Evolutionary conservation across 306 rosid genomes (phyloP), one percentile per base, ranked within the genome.

Genomic region (Sechiopsis laciniata): DNA sequence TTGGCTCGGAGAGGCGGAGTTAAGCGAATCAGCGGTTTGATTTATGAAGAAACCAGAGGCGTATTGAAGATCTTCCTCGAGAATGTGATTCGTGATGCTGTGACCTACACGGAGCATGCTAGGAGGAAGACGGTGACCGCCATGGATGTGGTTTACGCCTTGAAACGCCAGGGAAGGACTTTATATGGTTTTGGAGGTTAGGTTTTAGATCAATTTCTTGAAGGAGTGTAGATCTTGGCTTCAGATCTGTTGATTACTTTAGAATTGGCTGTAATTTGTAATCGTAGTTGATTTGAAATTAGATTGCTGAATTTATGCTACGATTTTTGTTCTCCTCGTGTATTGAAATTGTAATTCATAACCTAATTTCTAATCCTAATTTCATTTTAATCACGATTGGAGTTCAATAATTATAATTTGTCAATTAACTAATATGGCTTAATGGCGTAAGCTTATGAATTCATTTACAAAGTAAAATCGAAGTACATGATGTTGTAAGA

Each of bases 31-130:
- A 74, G 78, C 7, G 76, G 82, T 0, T 72, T 79, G 52, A 79
- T 79, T 66, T 79, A 80, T 10, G 83, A 80, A 13, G 83, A 80
- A 46, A 80, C 83, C 16, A 65, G 83, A 26, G 83, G 83, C 0
- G 83, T 80, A 29, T 55, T 80, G 21, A 80, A 80, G 80, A 80
- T 80, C 21, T 80, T 80, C 1, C 64, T 80, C 0, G 83, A 80
- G 40, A 80, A 80, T 1, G 83, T 80, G 37, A 80, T 80, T 14
- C 83, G 83, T 12, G 83, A 80, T 35, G 83, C 83, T 13, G 80
- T 80, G 1, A 80, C 83, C 0, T 80, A 80, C 24, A 80, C 83
- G 0, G 83, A 80, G 80, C 82, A 78, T 5, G 81, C 81, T 0
- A 22, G 81, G 73, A 78, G 81, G 72, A 78, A 78, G 68, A 78